Percentiles rank a stretch among this genome's conserved stretches.
phyloP scores from a whole-genome alignment of 148 eudicot genomes.

The Chenopodium quinoa region DNA sequence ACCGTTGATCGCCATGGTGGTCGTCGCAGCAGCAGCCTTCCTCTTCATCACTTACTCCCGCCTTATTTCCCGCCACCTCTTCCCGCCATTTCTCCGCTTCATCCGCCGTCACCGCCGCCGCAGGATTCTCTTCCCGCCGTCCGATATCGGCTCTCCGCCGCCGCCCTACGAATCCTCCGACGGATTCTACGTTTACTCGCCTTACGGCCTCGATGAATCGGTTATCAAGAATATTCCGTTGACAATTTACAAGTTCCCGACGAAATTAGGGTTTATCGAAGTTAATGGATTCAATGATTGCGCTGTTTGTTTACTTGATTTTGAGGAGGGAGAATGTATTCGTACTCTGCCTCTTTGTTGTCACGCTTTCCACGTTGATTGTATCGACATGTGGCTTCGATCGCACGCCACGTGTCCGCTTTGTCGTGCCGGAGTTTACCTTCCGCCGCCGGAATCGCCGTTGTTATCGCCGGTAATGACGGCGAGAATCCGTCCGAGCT shows the following conservation, averaged over 20 bases:
- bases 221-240: conserved; percentile 75
- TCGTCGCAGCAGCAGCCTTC: conserved; percentile 73
- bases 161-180: conserved; percentile 42
- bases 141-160: conserved; percentile 58
- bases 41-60: conserved; percentile 77
- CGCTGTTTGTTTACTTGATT: conserved; percentile 80
- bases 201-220: conserved; percentile 77
- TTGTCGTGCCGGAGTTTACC: conserved; percentile 64
- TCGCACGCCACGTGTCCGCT: conserved; percentile 91
- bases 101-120: conserved; percentile 37
- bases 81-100: conserved; percentile 47
- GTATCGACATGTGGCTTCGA: conserved; percentile 84
- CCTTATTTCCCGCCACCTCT: conserved; percentile 53
- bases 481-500: conserved; percentile 62
- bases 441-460: conserved; percentile 41
- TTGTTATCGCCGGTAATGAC: conserved; percentile 79
- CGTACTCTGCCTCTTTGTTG: conserved; percentile 77
- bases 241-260: conserved; percentile 42
- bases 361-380: conserved; percentile 87
- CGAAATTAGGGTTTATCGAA: conserved; percentile 24
- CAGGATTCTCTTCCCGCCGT: conserved; percentile 33
- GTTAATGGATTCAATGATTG: conserved; percentile 48
- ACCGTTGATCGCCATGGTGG: conserved; percentile 83
- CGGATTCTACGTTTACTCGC: conserved; percentile 57
- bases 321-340: conserved; percentile 72